Evolutionary conservation across 495 filamentous ascomycete species (phyloP), one percentile per base, ranked within the genome.

Genomic region (Echria macrotheca): DNA sequence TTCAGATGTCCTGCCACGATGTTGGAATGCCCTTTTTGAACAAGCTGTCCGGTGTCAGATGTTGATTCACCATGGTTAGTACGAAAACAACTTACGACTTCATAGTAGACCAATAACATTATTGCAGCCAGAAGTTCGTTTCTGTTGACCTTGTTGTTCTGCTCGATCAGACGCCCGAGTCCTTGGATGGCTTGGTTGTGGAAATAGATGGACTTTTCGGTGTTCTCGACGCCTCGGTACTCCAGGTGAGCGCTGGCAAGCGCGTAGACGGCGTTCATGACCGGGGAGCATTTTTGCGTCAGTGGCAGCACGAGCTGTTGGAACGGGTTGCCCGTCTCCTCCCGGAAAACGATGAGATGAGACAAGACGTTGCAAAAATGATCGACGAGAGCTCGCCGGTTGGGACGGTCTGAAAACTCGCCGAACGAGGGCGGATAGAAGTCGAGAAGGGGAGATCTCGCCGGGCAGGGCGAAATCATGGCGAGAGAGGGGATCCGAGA

Each of bases 301-400:
- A 83, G 64, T 14, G 80, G 80, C 7, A 83, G 62, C 7, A 83
- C 74, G 38, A 81, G 58, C 54, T 81, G 79, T 45, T 80, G 74
- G 55, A 83, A 82, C 0, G 80, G 78, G 44, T 83, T 83, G 33
- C 78, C 79, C 1, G 72, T 71, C 49, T 82, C 78, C 49, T 83
- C 80, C 32, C 79, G 74, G 47, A 83, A 79, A 5, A 82, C 80
- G 25, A 83, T 80, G 25, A 81, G 65, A 59, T 81, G 79, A 7
- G 78, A 81, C 31, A 82, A 53, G 19, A 82, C 76, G 50, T 79
- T 80, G 66, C 78, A 80, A 55, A 82, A 82, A 60, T 83, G 78
- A 55, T 81, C 76, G 19, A 83, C 66, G 22, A 82, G 61, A 17
- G 69, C 74, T 31, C 80, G 67, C 24, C 77, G 72, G 52, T 78